Percentiles rank a stretch among this genome's conserved stretches.
Evolutionary conservation across 2,329 filamentous ascomycete genomes (phyloP).

Genomic region (Balansia obtecta): DNA sequence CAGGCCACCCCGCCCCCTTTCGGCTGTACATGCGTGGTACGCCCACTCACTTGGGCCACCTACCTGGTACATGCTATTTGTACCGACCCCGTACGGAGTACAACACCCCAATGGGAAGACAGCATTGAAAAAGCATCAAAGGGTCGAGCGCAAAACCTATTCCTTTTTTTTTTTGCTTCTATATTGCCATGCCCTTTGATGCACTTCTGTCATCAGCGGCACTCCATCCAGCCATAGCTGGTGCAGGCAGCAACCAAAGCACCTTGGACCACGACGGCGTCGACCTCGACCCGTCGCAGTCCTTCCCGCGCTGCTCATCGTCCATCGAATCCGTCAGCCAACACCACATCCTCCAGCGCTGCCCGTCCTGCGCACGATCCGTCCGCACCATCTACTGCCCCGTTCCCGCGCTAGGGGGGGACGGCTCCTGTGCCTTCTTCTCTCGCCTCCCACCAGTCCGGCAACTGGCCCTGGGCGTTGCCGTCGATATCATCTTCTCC

Average conservation of each 20-base stretch:
- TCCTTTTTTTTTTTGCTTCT: no score
- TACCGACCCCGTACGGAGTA: no score
- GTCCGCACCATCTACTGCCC: slow-evolving; percentile 12
- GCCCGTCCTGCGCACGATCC: slow-evolving; percentile 10
- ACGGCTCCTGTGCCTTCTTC: slow-evolving; percentile 9
- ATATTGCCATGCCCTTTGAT: slow-evolving; percentile 19
- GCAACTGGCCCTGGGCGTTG: slow-evolving; percentile 3
- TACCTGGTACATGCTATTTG: no score
- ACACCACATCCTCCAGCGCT: slow-evolving; percentile 11
- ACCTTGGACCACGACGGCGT: slow-evolving; percentile 6
- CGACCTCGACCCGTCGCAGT: slow-evolving; percentile 10
- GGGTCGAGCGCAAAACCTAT: neutral
- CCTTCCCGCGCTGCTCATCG: slow-evolving; percentile 7
- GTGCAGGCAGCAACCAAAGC: slow-evolving; percentile 13
- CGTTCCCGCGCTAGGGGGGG: slow-evolving; percentile 17
- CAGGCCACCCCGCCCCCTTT: no score
- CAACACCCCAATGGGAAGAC: no score
- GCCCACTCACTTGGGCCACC: no score
- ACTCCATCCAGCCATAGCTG: slow-evolving; percentile 36
- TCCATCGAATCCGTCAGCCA: slow-evolving; percentile 7
- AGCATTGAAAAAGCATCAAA: neutral
- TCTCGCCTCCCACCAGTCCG: neutral
- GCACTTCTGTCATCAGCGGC: slow-evolving; percentile 31
- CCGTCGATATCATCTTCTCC: neutral
- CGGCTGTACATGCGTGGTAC: no score